phyloP scores from a whole-genome alignment of 164 flowering plant species.

The Macadamia integrifolia region DNA sequence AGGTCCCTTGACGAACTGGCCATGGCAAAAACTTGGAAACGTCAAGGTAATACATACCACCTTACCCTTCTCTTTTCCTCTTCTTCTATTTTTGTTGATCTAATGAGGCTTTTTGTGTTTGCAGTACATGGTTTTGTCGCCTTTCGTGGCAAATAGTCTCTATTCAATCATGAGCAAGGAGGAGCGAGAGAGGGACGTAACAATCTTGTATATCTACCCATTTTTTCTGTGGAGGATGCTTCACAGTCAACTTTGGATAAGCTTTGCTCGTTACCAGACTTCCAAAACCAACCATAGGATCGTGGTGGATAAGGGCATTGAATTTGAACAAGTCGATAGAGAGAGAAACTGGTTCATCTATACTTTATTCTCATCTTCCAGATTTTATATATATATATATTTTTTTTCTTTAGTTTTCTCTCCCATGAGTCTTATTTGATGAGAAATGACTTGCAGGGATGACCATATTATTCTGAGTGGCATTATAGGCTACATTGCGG shows the following conservation, averaged over 20 bases:
- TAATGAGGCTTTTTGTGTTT: neutral
- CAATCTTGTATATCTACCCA: conserved; percentile 29
- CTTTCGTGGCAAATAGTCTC: conserved; percentile 31
- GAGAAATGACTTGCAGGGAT: conserved; percentile 8
- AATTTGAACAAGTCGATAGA: conserved; percentile 11
- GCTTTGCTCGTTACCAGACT: conserved; percentile 44
- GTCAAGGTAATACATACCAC: conserved; percentile 30
- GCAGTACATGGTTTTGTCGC: conserved; percentile 46
- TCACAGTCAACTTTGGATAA: conserved; percentile 59
- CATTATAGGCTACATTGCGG: neutral
- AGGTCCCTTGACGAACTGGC: conserved; percentile 54
- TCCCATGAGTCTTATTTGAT: no score
- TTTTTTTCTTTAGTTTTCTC: no score
- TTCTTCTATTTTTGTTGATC: neutral
- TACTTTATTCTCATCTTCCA: neutral
- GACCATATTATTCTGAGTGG: conserved; percentile 12
- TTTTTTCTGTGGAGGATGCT: conserved; percentile 35
- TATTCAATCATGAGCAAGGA: conserved; percentile 24
- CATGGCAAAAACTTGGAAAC: conserved; percentile 48
- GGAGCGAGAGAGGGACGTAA: conserved; percentile 24
- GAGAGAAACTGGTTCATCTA: neutral
- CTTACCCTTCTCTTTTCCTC: no score
- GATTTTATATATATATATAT: neutral
- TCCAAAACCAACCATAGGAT: conserved; percentile 34
- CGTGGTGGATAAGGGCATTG: neutral